Percentiles rank a stretch among this genome's conserved stretches.
These are phyloP conservation scores for Magnusiomyces tetraspermus DNA, from an alignment of 1,139 yeast species.

Conservation along the genomic window DNA sequence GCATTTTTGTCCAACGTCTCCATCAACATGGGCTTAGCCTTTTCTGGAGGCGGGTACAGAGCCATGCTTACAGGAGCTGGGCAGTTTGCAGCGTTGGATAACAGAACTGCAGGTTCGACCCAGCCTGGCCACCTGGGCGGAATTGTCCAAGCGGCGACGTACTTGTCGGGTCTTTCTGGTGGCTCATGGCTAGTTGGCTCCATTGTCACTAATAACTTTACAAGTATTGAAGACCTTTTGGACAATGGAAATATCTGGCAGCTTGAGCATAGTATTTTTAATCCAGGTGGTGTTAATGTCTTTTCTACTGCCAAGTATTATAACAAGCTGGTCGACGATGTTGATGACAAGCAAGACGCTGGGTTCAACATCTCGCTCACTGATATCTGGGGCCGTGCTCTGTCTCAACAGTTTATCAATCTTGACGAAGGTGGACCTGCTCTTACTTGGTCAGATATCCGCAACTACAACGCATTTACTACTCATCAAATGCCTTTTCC, in stretches of 20 bases:
- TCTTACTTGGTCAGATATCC: conserved; percentile 55
- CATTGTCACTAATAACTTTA: conserved; percentile 73
- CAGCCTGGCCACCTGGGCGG: conserved; percentile 68
- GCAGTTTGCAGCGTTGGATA: conserved; percentile 67
- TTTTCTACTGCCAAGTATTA: conserved; percentile 40
- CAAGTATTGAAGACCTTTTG: conserved; percentile 52
- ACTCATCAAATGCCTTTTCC: conserved; percentile 81
- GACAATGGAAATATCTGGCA: conserved; percentile 63
- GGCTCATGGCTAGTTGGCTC: conserved; percentile 87
- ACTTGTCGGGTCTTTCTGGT: conserved; percentile 78
- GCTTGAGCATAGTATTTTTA: conserved; percentile 49
- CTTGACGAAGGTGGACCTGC: conserved; percentile 46
- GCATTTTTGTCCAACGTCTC: conserved; percentile 38
- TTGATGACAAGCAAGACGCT: conserved; percentile 56
- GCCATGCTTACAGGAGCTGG: conserved; percentile 93
- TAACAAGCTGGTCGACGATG: conserved; percentile 43
- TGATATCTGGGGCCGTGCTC: conserved; percentile 90
- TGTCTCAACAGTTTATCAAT: conserved; percentile 65
- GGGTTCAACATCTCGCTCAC: conserved; percentile 73
- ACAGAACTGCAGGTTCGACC: conserved; percentile 51
- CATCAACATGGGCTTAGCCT: conserved; percentile 58
- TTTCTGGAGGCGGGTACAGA: conserved; percentile 88
- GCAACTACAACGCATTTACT: conserved; percentile 29
- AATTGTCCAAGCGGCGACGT: conserved; percentile 65
- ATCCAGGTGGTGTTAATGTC: conserved; percentile 63